Base-by-base conservation (phyloP, 2,329 filamentous ascomycete species). In the Boeremia lycopersici region DNA sequence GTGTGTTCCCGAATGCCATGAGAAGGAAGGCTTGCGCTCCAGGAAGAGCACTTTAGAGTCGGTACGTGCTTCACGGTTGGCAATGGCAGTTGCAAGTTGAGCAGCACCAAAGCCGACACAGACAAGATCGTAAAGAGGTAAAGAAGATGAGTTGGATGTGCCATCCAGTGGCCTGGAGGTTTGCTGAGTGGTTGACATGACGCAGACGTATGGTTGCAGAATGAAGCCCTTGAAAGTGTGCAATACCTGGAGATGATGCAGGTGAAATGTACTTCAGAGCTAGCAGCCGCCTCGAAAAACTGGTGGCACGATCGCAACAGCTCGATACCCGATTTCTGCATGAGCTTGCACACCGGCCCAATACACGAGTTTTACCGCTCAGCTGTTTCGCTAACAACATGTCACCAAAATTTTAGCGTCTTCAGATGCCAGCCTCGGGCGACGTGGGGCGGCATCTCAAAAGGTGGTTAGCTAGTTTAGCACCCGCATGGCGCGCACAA, bases 91-190 rank as follows among this genome's bases (percentile, higher is more conserved):
- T 11, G 72, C 71, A 28, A 75, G 41, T 44, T 73, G 70, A 33
- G 70, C 68, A 40, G 71, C 69, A 7, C 72, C 68, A 42, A 75
- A 75, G 9, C 72, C 72, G 39, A 75, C 61, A 54, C 68, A 72
- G n/a, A 75, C 60, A 23, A 74, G 58, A 46, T 75, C 71, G 49
- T 67, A 73, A 11, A 50, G 66, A 47, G 56, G 44, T 10, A 59
- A 51, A 36, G 57, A 53, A 11, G 64, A 55, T 26, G 64, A 61
- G 30, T 36, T 53, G 10, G 61, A 59, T 19, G 46, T 51, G 9
- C 51, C 47, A 8, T 64, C 51, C 39, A 59, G 50, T 12, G 53
- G 53, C 13, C 38, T 59, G 36, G 41, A 35, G 6, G 59, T 33
- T 19, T 63, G 61, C 48, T 65, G 57, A 6, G 59, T 57, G 4